Percentiles rank a stretch among this genome's conserved stretches.
phyloP scores from a whole-genome alignment of 331 rosid genomes.

The Malus hybrid region DNA sequence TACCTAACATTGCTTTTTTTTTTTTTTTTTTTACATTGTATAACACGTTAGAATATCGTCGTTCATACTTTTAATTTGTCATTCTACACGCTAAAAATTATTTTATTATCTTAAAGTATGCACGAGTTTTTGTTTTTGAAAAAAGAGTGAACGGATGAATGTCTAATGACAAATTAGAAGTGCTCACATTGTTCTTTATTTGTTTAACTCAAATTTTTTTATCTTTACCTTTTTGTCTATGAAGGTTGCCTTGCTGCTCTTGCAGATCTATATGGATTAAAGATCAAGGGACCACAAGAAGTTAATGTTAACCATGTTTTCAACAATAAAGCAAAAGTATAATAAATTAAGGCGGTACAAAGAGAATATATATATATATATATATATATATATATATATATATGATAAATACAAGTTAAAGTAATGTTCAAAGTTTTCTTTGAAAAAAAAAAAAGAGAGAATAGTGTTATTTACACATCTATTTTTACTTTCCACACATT shows the following conservation, averaged over 20 bases:
- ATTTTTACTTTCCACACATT: fast-evolving
- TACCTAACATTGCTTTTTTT: too few species aligned
- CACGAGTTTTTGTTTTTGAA: too few species aligned
- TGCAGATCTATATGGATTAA: not conserved
- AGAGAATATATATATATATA: too few species aligned
- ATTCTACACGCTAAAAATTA: not conserved
- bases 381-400: too few species aligned
- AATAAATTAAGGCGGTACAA: not conserved
- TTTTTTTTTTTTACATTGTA: too few species aligned
- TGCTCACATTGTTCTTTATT: not conserved
- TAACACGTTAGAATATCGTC: too few species aligned
- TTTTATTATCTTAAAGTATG: not conserved
- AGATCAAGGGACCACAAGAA: not conserved
- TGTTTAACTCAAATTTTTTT: not conserved
- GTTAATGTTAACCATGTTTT: not conserved
- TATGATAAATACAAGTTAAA: too few species aligned
- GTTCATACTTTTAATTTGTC: not conserved
- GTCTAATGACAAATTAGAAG: not conserved
- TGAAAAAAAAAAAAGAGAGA: too few species aligned
- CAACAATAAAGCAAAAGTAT: not conserved
- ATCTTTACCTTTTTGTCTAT: not conserved
- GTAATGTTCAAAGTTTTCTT: not conserved
- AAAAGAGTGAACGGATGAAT: not conserved
- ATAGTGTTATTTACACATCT: too few species aligned
- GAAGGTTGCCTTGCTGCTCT: not conserved